Base-by-base conservation (phyloP, 805 yeast species). In the Candida patagonica region DNA sequence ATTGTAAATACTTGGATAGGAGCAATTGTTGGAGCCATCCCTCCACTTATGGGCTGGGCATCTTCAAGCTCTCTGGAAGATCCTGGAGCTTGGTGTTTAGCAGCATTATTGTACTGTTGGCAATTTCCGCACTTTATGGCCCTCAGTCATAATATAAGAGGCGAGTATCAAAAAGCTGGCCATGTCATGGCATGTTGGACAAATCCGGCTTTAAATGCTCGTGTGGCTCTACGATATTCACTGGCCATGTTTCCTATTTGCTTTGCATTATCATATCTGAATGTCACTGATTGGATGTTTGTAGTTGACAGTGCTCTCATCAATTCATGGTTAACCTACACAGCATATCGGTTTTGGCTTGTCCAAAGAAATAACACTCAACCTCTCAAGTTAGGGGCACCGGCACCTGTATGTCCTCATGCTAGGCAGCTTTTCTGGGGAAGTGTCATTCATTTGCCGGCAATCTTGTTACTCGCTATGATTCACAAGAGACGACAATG, bases 21-120 rank as follows among this genome's bases (percentile, higher is more conserved):
- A 15, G 98, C 98, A 0, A 59, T 92, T n/a, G 98, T 92, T 3
- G 98, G 98, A 3, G 98, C 96, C 0, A 83, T 92, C 35, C 98
- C 98, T 0, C 98, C 98, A 16, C 69, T 92, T 37, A 92, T 92
- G 98, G 98, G 98, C 2, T 92, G 98, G 98, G 96, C 95, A 2
- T 86, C 89, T 0, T 82, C 95, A 9, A 46, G 58, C 22, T 50
- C 60, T 4, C 62, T 88, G 26, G 49, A 71, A 2, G 84, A 86
- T 47, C 96, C 97, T 0, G 96, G 92, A 6, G 94, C 94, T 3
- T 89, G 97, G 97, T 77, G 88, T 55, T 65, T 92, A 19, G 96
- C 96, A 1, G 85, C 81, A 0, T 63, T 92, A 38, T 64, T 92
- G 29, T 92, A 83, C 56, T 95, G 96, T 5, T 92, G 98, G 98